Evolutionary conservation across 108 stramenopile genomes (phyloP).

Genomic region (Chaetoceros tenuissimus): DNA sequence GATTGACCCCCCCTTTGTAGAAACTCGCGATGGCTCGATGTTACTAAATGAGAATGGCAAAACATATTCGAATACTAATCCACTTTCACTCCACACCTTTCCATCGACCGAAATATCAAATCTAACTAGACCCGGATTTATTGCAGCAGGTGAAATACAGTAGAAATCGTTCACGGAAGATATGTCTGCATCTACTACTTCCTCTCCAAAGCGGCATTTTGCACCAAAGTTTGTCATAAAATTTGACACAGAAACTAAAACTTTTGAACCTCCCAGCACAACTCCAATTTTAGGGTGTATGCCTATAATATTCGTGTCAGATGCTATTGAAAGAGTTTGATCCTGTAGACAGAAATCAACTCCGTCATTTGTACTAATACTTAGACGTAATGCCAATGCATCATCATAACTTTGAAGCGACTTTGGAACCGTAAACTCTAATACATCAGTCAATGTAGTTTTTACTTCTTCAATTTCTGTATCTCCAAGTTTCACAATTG

Average conservation of each 20-base stretch:
- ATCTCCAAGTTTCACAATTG: not conserved
- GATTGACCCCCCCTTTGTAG: slow-evolving; percentile 8
- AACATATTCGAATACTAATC: not conserved
- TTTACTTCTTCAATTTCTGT: not conserved
- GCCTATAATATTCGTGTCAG: not conserved
- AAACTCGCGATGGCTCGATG: slow-evolving; percentile 8
- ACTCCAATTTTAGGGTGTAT: not conserved
- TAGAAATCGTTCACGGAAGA: not conserved
- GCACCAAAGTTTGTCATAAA: not conserved
- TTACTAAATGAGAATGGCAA: not conserved
- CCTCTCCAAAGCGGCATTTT: not conserved
- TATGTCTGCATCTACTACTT: not conserved
- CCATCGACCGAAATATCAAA: slow-evolving; percentile 7
- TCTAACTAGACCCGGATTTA: not conserved
- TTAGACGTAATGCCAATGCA: not conserved
- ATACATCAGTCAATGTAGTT: not conserved
- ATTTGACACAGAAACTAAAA: not conserved
- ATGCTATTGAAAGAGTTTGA: not conserved
- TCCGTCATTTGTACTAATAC: not conserved
- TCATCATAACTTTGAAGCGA: not conserved
- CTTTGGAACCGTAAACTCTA: not conserved
- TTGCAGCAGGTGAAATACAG: not conserved
- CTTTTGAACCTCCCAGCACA: not conserved
- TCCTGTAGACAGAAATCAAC: not conserved
- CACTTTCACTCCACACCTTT: not conserved